A percentile compares a stretch with the other conserved stretches of the same genome.
phyloP scores from a whole-genome alignment of 164 flowering plant genomes.

The Buxus sempervirens region DNA sequence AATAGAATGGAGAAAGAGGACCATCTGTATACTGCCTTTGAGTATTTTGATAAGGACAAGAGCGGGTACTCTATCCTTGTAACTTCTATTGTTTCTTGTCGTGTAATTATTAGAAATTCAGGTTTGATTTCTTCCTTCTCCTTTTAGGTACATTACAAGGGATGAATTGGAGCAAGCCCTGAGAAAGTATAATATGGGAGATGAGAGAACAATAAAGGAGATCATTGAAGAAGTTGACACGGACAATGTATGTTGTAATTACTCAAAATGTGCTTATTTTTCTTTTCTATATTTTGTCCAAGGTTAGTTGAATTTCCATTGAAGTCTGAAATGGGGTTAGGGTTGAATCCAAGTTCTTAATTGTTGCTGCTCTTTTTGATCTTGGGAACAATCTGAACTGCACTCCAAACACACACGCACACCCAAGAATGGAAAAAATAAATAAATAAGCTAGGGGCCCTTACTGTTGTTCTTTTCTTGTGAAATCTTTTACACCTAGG shows the following conservation, averaged over 20 bases:
- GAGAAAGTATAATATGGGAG: constrained; percentile 85
- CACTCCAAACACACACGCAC: too few species aligned
- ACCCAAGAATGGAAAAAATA: too few species aligned
- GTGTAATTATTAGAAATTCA: not conserved
- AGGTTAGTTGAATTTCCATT: not conserved
- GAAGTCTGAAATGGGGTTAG: not conserved
- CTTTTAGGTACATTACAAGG: constrained; percentile 73
- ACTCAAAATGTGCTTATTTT: not conserved
- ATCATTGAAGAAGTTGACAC: constrained; percentile 97
- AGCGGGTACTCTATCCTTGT: constrained; percentile 65
- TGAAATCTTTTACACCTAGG: too few species aligned
- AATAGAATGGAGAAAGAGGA: constrained; percentile 92
- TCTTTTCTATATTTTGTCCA: not conserved
- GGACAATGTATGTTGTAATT: constrained; percentile 53
- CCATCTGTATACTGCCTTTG: constrained; percentile 78
- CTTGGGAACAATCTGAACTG: too few species aligned
- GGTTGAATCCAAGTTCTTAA: not conserved
- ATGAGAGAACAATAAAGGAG: constrained; percentile 78
- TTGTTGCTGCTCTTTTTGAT: too few species aligned
- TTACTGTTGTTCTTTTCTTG: too few species aligned
- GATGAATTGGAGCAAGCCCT: constrained; percentile 87
- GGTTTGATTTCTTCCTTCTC: not conserved
- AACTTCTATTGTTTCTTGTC: not conserved
- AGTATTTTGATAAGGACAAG: constrained; percentile 89
- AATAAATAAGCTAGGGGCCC: too few species aligned